Conservation (phyloP, 1,284 basidiomycete species). For the Filobasidium uniguttulatum region DNA sequence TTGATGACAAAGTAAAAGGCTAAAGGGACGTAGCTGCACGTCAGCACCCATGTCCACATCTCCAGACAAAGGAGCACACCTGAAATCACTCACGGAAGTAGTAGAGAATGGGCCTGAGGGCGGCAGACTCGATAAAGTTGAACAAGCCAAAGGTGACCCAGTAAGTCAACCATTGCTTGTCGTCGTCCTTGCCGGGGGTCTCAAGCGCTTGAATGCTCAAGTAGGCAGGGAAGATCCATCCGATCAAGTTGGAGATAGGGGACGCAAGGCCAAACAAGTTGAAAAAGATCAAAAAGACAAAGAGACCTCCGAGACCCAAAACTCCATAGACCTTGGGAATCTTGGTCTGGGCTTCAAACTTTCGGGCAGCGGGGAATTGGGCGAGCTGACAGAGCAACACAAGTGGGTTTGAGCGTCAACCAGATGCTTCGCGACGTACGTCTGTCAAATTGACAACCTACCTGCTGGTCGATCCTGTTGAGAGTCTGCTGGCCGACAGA, state of each 20-base stretch:
- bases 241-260: slow-evolving; percentile 37
- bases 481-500: slow-evolving; percentile 62
- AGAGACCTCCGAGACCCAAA: slow-evolving; percentile 35
- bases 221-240: slow-evolving; percentile 40
- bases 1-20: slow-evolving; percentile 75
- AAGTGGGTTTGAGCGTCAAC: neutral
- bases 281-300: slow-evolving; percentile 38
- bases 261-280: slow-evolving; percentile 38
- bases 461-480: slow-evolving; percentile 85
- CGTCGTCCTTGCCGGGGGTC: slow-evolving; percentile 36
- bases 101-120: slow-evolving; percentile 33
- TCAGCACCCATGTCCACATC: neutral
- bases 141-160: slow-evolving; percentile 37
- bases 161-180: slow-evolving; percentile 41
- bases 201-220: slow-evolving; percentile 38
- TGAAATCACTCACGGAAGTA: slow-evolving; percentile 27
- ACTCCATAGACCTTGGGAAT: slow-evolving; percentile 87
- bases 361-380: slow-evolving; percentile 74
- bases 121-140: slow-evolving; percentile 36
- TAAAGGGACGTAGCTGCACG: neutral
- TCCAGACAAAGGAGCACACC: neutral
- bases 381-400: slow-evolving; percentile 52
- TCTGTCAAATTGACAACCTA: no score
- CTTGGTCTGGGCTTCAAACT: slow-evolving; percentile 76
- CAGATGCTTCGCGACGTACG: neutral